A percentile compares a stretch with the other conserved stretches of the same genome.
Evolutionary conservation across 768 basidiomycete genomes (phyloP).

Genomic region (Phaeotremella fagi): DNA sequence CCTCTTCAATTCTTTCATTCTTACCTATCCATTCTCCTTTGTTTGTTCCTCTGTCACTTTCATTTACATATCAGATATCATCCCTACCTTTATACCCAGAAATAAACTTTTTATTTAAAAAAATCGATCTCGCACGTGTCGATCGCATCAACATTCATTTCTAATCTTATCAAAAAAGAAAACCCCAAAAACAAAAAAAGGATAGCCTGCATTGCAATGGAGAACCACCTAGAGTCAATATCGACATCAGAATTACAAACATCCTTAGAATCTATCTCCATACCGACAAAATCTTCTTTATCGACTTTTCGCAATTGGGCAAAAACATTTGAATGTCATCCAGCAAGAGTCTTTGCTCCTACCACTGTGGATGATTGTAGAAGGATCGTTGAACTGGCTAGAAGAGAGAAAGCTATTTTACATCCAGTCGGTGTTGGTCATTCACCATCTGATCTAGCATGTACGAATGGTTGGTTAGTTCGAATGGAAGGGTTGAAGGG

Average conservation of each 20-base stretch:
- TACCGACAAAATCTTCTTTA: constrained; percentile 23
- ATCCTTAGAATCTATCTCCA: constrained; percentile 22
- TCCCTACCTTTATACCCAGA: too few relatives aligned
- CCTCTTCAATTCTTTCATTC: too few relatives aligned
- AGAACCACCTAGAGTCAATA: too few relatives aligned
- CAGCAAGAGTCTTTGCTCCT: constrained; percentile 64
- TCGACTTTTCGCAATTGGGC: constrained; percentile 78
- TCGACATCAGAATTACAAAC: constrained; percentile 8
- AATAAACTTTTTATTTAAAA: too few relatives aligned
- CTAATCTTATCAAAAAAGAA: too few relatives aligned
- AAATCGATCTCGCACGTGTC: too few relatives aligned
- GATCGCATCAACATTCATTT: too few relatives aligned
- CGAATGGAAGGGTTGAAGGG: constrained; percentile 67
- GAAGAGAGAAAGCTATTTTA: constrained; percentile 64
- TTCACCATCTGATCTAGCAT: constrained; percentile 87
- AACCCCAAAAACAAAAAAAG: too few relatives aligned
- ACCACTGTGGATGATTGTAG: constrained; percentile 63
- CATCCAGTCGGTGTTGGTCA: constrained; percentile 87
- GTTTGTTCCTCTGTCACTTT: too few relatives aligned
- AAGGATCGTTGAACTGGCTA: constrained; percentile 73
- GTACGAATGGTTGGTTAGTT: constrained; percentile 81
- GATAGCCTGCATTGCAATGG: too few relatives aligned
- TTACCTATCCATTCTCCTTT: too few relatives aligned
- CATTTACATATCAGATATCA: too few relatives aligned
- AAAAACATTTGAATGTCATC: constrained; percentile 57